Base-by-base conservation (phyloP, 139 green algal genomes). In the Chlorella sorokiniana region DNA sequence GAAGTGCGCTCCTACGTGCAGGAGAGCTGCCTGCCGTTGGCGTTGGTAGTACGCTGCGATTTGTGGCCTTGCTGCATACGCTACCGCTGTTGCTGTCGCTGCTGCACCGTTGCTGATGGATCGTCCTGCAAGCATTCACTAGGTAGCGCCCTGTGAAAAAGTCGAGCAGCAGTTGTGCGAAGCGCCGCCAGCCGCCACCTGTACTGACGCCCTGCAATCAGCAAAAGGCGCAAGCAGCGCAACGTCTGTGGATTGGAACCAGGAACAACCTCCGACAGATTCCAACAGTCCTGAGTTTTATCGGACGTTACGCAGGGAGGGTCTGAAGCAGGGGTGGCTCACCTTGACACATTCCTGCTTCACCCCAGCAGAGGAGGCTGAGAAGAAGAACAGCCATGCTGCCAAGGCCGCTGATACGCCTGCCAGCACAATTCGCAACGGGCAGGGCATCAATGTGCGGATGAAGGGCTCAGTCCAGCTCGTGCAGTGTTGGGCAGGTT, bases 121-220 rank as follows among this genome's bases (percentile, higher is more conserved):
- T 59, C 42, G 38, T 62, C 29, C 14, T 76, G 61, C 18, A 76
- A 31, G 44, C 61, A 76, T n/a, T 37, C 29, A 16, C n/a, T n/a
- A 65, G 22, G 56, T 65, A 65, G n/a, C 56, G 56, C 6, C 73
- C 73, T 7, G 52, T 79, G 54, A 79, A 79, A 37, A 79, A 79
- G 54, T 79, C 73, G 0, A 79, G 54, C 54, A 79, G 25, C 0
- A 64, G 37, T 0, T n/a, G 37, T 27, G 69, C 37, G 52, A 52
- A 79, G 11, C 16, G 65, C 65, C 20, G 65, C 65, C 33, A 44
- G 4, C 65, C 22, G 35, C 18, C 51, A 37, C 37, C 37, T 20
- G 37, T 18, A 18, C 23, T 37, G 35, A 14, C 65, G 8, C 31
- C 65, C 56, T 65, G 56, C 56, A 65, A 56, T 16, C 14, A 56